Evolutionary conservation across 1,139 yeast genomes (phyloP).

Genomic region (Diutina sp.): DNA sequence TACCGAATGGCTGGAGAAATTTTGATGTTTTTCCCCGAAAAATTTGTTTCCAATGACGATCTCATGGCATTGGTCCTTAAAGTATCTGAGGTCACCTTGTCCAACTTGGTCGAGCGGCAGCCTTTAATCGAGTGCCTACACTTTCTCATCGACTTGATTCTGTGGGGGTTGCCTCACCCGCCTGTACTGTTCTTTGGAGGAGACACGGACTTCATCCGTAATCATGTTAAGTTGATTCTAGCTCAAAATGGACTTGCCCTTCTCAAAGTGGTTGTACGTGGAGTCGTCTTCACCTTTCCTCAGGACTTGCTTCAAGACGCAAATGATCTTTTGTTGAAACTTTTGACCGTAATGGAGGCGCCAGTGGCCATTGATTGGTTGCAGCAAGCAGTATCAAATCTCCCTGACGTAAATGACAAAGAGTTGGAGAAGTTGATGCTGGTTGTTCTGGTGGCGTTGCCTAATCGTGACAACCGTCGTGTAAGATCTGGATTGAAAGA

Average conservation of each 20-base stretch:
- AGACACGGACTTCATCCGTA: slow-evolving; percentile 33
- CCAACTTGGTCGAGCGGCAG: slow-evolving; percentile 50
- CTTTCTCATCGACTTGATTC: slow-evolving; percentile 62
- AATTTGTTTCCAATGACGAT: slow-evolving; percentile 43
- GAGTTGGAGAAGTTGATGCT: slow-evolving; percentile 52
- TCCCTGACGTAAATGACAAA: slow-evolving; percentile 54
- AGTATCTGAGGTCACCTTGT: slow-evolving; percentile 44
- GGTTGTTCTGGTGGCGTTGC: slow-evolving; percentile 46
- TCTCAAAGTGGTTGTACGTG: slow-evolving; percentile 42
- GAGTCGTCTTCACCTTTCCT: slow-evolving; percentile 63
- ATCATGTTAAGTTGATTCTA: slow-evolving; percentile 26
- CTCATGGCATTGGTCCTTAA: slow-evolving; percentile 47
- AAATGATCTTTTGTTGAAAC: slow-evolving; percentile 56
- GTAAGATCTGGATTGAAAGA: slow-evolving; percentile 60
- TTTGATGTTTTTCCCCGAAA: slow-evolving; percentile 63
- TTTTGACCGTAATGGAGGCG: slow-evolving; percentile 38
- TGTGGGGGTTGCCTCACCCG: slow-evolving; percentile 76
- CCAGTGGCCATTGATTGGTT: slow-evolving; percentile 47
- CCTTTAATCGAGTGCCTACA: slow-evolving; percentile 63
- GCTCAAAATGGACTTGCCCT: slow-evolving; percentile 45
- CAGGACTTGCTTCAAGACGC: slow-evolving; percentile 52
- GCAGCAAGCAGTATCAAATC: slow-evolving; percentile 33
- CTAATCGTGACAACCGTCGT: slow-evolving; percentile 60
- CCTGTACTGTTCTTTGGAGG: slow-evolving; percentile 62
- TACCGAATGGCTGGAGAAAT: slow-evolving; percentile 76